These are phyloP conservation scores for Hypoxylon sp. DNA, from an alignment of 2,329 filamentous ascomycete species.

Conservation along the genomic window DNA sequence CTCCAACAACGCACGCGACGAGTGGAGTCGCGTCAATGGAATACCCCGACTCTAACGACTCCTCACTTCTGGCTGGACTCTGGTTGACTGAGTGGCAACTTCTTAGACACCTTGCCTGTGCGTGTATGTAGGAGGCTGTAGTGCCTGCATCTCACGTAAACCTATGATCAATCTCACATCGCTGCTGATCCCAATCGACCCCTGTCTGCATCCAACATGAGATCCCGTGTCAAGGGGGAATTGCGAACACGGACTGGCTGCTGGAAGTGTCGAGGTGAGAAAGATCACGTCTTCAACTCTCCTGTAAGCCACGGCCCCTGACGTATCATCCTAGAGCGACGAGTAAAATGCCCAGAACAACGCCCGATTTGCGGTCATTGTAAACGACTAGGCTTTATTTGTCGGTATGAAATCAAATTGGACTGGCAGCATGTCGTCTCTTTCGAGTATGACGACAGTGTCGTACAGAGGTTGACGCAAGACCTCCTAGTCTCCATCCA, in stretches of 20 bases:
- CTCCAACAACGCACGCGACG: slow-evolving; percentile 23
- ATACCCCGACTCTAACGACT: slow-evolving; percentile 25
- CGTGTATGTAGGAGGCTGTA: not conserved
- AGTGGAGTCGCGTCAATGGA: slow-evolving; percentile 28
- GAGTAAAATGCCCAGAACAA: slow-evolving; percentile 50
- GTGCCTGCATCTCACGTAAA: slow-evolving; percentile 20
- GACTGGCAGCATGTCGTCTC: slow-evolving; percentile 43
- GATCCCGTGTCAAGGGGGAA: slow-evolving; percentile 33
- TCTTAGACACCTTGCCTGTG: not conserved
- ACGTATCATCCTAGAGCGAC: slow-evolving; percentile 33
- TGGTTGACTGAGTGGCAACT: slow-evolving; percentile 3
- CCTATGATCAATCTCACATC: slow-evolving; percentile 15
- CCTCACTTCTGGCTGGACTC: slow-evolving; percentile 6
- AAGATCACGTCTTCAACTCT: slow-evolving; percentile 15
- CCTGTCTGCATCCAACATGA: slow-evolving; percentile 18
- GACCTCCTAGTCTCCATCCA: slow-evolving; percentile 38
- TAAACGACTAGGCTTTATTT: slow-evolving; percentile 43
- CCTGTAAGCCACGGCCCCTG: slow-evolving; percentile 2
- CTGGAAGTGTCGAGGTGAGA: slow-evolving; percentile 45
- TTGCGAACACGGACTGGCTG: slow-evolving; percentile 47
- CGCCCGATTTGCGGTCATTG: slow-evolving; percentile 46
- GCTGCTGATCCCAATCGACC: slow-evolving; percentile 14
- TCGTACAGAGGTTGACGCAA: slow-evolving; percentile 17
- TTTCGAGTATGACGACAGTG: not conserved
- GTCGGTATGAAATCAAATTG: slow-evolving; percentile 47